Percentiles rank a stretch among this genome's conserved stretches.
Evolutionary conservation across 345 rosid genomes (phyloP).

Genomic region (Linum tenue): DNA sequence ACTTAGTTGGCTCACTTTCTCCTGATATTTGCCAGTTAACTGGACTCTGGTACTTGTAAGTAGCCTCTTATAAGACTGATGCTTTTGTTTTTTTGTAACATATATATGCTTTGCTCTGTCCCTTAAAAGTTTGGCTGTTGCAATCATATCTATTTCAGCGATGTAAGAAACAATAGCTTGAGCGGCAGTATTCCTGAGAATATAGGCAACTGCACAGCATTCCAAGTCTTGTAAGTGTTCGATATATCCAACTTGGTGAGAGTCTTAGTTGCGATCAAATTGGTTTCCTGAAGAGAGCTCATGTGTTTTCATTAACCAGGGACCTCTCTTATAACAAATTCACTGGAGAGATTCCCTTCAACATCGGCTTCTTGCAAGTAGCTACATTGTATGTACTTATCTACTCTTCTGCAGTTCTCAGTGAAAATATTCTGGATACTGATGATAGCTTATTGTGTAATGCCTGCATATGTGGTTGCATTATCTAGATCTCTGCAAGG

Average conservation of each 20-base stretch:
- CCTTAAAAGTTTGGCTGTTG: slow-evolving; percentile 3
- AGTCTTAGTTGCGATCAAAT: neutral
- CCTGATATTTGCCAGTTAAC: slow-evolving; percentile 92
- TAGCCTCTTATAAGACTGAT: slow-evolving; percentile 13
- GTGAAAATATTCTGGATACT: neutral
- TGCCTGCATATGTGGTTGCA: slow-evolving; percentile 11
- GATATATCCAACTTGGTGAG: slow-evolving; percentile 8
- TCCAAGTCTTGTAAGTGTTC: slow-evolving; percentile 92
- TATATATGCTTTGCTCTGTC: neutral
- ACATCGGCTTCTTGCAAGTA: slow-evolving; percentile 95
- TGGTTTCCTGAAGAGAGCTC: neutral
- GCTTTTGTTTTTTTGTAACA: neutral
- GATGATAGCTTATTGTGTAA: neutral
- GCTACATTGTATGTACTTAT: slow-evolving; percentile 70
- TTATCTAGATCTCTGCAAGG: slow-evolving; percentile 80
- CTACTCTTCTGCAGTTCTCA: neutral
- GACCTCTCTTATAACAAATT: slow-evolving; percentile 90
- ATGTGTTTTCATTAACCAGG: slow-evolving; percentile 31
- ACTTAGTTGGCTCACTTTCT: slow-evolving; percentile 74
- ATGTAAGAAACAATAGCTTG: slow-evolving; percentile 91
- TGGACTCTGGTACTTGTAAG: slow-evolving; percentile 98
- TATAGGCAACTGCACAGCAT: slow-evolving; percentile 96
- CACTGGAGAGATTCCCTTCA: slow-evolving; percentile 87
- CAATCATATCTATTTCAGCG: slow-evolving; percentile 34
- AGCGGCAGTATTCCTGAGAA: slow-evolving; percentile 77